Percentiles rank a stretch among this genome's conserved stretches.
Evolutionary conservation across 495 filamentous ascomycete species (phyloP).

Genomic region (Letharia lupina): DNA sequence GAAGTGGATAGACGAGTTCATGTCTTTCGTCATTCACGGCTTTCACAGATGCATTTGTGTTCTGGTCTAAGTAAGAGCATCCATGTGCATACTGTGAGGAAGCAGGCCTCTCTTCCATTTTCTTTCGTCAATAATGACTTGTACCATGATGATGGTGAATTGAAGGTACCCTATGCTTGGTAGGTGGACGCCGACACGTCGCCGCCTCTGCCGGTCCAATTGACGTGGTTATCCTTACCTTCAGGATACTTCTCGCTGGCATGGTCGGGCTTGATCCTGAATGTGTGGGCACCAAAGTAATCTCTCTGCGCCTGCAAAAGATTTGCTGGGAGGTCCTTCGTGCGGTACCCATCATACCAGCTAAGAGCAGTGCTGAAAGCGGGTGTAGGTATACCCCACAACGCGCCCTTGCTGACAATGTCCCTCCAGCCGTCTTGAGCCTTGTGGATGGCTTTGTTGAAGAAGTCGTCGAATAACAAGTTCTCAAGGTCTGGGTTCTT

Average conservation of each 20-base stretch:
- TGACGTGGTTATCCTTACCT: conserved; percentile 92
- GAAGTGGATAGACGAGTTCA: not conserved
- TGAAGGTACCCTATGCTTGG: conserved; percentile 59
- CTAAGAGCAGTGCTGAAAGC: conserved; percentile 92
- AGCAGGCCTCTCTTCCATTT: conserved; percentile 8
- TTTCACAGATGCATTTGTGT: conserved; percentile 12
- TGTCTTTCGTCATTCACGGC: conserved; percentile 1
- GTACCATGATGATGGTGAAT: not conserved
- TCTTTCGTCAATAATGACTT: not conserved
- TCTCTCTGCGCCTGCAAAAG: conserved; percentile 96
- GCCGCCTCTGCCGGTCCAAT: conserved; percentile 98
- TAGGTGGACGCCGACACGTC: conserved; percentile 96
- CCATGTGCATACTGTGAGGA: conserved; percentile 3
- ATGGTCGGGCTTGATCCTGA: conserved; percentile 88
- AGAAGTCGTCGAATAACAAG: conserved; percentile 96
- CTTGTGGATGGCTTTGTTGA: conserved; percentile 96
- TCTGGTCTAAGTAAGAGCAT: conserved; percentile 5
- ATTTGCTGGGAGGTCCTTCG: conserved; percentile 92
- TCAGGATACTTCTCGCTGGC: conserved; percentile 77
- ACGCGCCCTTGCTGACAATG: conserved; percentile 80
- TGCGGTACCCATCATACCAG: conserved; percentile 98
- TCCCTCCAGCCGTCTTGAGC: conserved; percentile 95
- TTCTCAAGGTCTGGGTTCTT: conserved; percentile 93
- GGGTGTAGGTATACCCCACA: conserved; percentile 89
- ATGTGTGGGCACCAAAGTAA: conserved; percentile 99